Conservation (phyloP, 352 stramenopile species). For the Phytophthora palmivora region DNA sequence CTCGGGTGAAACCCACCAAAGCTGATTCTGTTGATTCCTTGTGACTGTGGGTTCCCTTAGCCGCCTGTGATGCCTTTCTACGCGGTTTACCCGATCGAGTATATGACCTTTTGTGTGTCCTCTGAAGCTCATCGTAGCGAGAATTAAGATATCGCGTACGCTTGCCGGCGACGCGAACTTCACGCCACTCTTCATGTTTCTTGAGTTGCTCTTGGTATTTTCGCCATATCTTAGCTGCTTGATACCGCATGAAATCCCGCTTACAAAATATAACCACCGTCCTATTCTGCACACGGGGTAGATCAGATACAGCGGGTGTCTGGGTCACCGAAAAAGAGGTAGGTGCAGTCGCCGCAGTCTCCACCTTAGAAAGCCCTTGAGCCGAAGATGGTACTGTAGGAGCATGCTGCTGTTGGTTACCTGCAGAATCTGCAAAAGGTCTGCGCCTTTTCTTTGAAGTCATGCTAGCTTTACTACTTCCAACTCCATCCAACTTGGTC, state of each 20-base stretch:
- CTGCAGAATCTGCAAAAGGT: constrained; percentile 5
- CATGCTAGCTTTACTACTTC: background rate
- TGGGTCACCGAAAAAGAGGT: constrained; percentile 5
- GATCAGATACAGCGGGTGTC: background rate
- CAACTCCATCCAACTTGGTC: background rate
- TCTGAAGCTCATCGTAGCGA: constrained; percentile 43
- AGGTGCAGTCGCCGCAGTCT: background rate
- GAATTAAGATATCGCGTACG: constrained; percentile 60
- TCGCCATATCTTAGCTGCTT: constrained; percentile 71
- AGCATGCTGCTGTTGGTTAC: constrained; percentile 3
- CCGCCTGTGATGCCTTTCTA: constrained; percentile 10
- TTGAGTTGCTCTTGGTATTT: constrained; percentile 78
- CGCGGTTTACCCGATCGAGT: constrained; percentile 24
- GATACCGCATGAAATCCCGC: constrained; percentile 81
- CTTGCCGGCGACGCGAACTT: constrained; percentile 55
- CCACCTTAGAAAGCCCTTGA: constrained; percentile 1
- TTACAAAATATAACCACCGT: constrained; percentile 88
- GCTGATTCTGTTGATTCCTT: constrained; percentile 5
- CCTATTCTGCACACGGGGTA: constrained; percentile 36
- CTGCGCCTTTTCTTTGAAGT: constrained; percentile 20
- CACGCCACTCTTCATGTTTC: constrained; percentile 52
- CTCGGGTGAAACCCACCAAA: background rate
- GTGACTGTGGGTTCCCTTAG: background rate
- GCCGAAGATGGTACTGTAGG: background rate
- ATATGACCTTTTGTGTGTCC: constrained; percentile 21